Conservation (phyloP, 2,329 filamentous ascomycete species). For the Dactylellina leptospora region DNA sequence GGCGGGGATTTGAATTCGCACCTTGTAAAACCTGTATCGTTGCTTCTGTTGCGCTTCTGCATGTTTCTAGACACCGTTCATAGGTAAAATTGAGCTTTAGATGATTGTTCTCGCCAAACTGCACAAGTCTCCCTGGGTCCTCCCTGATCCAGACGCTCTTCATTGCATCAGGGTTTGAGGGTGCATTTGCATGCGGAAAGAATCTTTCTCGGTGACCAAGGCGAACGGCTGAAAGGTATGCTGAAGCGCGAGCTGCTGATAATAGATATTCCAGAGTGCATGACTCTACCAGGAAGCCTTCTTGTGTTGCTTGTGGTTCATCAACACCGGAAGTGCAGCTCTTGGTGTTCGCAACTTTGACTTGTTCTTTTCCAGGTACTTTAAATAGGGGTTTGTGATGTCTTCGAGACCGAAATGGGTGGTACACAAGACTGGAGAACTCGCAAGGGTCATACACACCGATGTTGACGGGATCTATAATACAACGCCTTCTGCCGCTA, state of each 20-base stretch:
- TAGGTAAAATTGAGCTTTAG: constrained; percentile 16
- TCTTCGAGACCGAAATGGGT: constrained; percentile 11
- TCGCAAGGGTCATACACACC: neutral
- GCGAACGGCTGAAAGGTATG: constrained; percentile 12
- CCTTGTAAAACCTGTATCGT: constrained; percentile 7
- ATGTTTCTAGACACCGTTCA: constrained; percentile 19
- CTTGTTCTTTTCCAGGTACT: constrained; percentile 7
- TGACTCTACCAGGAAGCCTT: constrained; percentile 2
- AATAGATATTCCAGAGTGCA: constrained; percentile 19
- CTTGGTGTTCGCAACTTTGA: neutral
- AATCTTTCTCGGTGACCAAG: constrained; percentile 13
- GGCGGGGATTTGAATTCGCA: neutral
- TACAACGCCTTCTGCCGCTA: neutral
- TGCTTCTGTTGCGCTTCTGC: constrained; percentile 13
- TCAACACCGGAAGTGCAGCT: constrained; percentile 1
- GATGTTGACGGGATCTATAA: constrained; percentile 7
- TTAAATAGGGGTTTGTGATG: constrained; percentile 9
- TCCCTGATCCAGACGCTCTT: neutral
- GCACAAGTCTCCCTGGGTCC: constrained; percentile 11
- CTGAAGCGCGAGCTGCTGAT: constrained; percentile 20
- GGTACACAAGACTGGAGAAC: neutral
- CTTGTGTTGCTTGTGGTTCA: constrained; percentile 4
- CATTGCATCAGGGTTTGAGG: neutral
- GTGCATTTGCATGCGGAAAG: constrained; percentile 13
- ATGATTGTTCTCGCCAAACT: neutral